These are phyloP conservation scores for Lunularia cruciata DNA, from an alignment of 225 moss, liverwort and hornwort species.

Conservation along the genomic window DNA sequence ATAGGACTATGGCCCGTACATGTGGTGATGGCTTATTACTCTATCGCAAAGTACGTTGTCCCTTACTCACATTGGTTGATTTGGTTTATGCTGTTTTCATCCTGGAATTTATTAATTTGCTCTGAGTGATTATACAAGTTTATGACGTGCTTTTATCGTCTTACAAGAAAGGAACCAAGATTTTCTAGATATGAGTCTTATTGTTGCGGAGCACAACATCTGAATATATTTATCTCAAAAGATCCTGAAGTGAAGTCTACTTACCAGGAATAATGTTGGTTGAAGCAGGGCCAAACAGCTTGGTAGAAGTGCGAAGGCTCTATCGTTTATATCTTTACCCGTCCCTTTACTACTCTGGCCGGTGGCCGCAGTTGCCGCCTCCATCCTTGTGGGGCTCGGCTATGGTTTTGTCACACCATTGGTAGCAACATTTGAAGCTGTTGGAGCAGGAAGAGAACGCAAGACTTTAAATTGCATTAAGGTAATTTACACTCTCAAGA, in stretches of 20 bases:
- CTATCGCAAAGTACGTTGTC: slow-evolving; percentile 63
- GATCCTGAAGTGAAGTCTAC: background rate
- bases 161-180: too few relatives aligned
- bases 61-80: background rate
- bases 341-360: slow-evolving; percentile 68
- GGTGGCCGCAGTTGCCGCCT: slow-evolving; percentile 51
- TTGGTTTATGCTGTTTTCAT: background rate
- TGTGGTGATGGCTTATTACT: slow-evolving; percentile 54
- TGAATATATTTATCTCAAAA: background rate
- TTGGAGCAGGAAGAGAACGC: slow-evolving; percentile 47
- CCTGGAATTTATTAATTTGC: background rate
- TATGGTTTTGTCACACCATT: slow-evolving; percentile 77
- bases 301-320: slow-evolving; percentile 58
- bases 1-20: slow-evolving; percentile 68
- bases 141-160: too few relatives aligned
- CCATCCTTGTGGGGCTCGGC: slow-evolving; percentile 64
- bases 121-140: too few relatives aligned
- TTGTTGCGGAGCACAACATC: background rate
- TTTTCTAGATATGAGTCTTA: too few relatives aligned
- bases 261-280: background rate
- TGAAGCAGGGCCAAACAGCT: slow-evolving; percentile 64
- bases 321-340: slow-evolving; percentile 58
- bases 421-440: slow-evolving; percentile 80
- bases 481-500: slow-evolving; percentile 51
- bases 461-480: slow-evolving; percentile 56